phyloP scores from a whole-genome alignment of 2,329 filamentous ascomycete genomes.

The Blastomyces percursus region DNA sequence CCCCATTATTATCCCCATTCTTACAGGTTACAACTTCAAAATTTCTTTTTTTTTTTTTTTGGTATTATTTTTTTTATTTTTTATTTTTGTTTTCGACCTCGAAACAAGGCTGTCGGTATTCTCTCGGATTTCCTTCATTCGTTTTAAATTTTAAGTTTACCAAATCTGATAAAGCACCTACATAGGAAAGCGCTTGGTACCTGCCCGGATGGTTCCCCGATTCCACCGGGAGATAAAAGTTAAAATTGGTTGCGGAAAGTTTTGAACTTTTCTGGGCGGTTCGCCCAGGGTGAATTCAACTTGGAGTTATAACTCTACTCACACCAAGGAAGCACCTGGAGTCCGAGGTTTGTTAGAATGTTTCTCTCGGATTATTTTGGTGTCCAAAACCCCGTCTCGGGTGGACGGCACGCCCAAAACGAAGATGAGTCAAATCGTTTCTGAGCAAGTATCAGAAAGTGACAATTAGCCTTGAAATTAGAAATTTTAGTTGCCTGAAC shows the following conservation, averaged over 20 bases:
- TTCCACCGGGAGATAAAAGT: background rate
- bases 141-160: background rate
- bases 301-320: background rate
- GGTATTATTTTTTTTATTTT: background rate
- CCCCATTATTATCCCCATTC: background rate
- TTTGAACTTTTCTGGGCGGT: background rate
- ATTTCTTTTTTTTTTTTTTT: background rate
- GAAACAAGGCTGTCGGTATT: background rate
- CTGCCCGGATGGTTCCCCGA: background rate
- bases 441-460: background rate
- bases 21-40: background rate
- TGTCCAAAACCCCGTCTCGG: background rate
- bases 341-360: background rate
- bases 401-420: background rate
- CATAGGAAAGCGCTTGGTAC: background rate
- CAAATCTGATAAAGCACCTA: background rate
- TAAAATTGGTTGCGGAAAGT: background rate
- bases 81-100: background rate
- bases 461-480: background rate
- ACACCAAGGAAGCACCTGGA: background rate
- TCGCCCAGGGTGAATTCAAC: background rate
- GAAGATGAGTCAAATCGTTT: background rate
- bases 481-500: background rate
- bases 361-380: background rate
- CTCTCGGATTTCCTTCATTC: background rate